Evolutionary conservation across 352 stramenopile genomes (phyloP).

Genomic region (Plasmopara halstedii): DNA sequence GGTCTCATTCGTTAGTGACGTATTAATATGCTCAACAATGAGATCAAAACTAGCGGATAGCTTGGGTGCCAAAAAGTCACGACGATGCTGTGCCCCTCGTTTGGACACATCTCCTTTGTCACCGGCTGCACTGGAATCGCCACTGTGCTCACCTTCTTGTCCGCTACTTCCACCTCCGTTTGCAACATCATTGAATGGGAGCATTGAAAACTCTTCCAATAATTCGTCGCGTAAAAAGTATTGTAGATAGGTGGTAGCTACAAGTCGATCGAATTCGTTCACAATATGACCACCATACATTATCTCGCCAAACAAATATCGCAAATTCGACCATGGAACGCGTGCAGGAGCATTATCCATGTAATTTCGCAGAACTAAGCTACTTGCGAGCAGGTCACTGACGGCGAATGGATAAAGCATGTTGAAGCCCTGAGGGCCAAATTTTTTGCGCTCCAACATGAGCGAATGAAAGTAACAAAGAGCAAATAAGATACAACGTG

Average conservation of each 20-base stretch:
- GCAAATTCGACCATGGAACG: constrained; percentile 86
- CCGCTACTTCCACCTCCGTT: constrained; percentile 17
- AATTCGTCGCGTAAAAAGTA: constrained; percentile 88
- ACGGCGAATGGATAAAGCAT: constrained; percentile 86
- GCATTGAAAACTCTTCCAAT: constrained; percentile 85
- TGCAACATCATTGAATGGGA: constrained; percentile 71
- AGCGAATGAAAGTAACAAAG: constrained; percentile 91
- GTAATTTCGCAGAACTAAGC: constrained; percentile 85
- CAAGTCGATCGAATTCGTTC: constrained; percentile 74
- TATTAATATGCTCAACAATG: constrained; percentile 87
- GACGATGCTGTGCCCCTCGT: constrained; percentile 20
- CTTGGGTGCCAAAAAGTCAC: constrained; percentile 69
- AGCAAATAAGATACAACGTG: constrained; percentile 83
- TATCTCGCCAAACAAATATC: constrained; percentile 85
- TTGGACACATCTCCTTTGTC: constrained; percentile 16
- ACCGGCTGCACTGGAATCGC: constrained; percentile 14
- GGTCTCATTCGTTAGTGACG: constrained; percentile 69
- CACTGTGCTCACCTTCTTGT: constrained; percentile 15
- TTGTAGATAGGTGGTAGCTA: constrained; percentile 73
- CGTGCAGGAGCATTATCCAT: constrained; percentile 87
- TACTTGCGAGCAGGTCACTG: constrained; percentile 79
- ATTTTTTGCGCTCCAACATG: constrained; percentile 90
- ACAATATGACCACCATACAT: constrained; percentile 88
- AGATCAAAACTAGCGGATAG: constrained; percentile 62
- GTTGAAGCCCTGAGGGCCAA: constrained; percentile 87